A percentile compares a stretch with the other conserved stretches of the same genome.
These are phyloP conservation scores for Pythium coloratum DNA, from an alignment of 352 stramenopile genomes.

Conservation along the genomic window DNA sequence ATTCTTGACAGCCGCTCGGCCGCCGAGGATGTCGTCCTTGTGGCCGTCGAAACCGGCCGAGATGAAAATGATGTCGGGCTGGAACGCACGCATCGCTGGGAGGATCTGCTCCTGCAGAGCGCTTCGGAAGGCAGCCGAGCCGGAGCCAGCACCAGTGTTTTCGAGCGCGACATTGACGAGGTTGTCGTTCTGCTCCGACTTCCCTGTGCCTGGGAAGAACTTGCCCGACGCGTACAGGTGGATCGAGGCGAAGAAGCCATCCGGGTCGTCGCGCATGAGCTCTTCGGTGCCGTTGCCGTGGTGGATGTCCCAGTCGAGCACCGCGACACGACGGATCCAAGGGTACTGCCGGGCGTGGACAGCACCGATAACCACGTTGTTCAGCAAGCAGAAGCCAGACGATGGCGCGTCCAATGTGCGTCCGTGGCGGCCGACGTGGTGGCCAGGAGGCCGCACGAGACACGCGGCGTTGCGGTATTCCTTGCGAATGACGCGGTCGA, in stretches of 20 bases:
- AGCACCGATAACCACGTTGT: constrained; percentile 98
- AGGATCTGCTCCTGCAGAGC: constrained; percentile 63
- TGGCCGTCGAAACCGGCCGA: constrained; percentile 88
- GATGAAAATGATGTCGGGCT: constrained; percentile 86
- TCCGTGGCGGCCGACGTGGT: constrained; percentile 89
- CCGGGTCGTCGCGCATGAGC: constrained; percentile 75
- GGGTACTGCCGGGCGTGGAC: constrained; percentile 93
- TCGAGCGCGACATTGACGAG: constrained; percentile 79
- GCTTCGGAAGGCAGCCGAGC: constrained; percentile 63
- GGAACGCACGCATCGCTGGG: constrained; percentile 73
- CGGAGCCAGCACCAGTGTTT: constrained; percentile 63
- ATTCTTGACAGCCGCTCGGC: constrained; percentile 75
- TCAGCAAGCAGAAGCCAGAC: constrained; percentile 97
- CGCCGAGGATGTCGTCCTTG: constrained; percentile 82
- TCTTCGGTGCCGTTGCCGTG: constrained; percentile 98
- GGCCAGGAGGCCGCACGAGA: constrained; percentile 89
- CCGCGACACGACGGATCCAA: constrained; percentile 92
- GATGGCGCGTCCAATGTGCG: constrained; percentile 69
- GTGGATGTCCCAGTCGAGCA: constrained; percentile 99
- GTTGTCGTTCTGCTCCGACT: constrained; percentile 56
- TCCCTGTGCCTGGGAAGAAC: constrained; percentile 82
- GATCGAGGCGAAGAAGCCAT: constrained; percentile 84
- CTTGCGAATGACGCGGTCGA: constrained; percentile 79
- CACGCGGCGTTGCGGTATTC: constrained; percentile 85
- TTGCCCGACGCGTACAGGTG: constrained; percentile 73